Base-by-base conservation (phyloP, 805 yeast species). In the Maudiozyma pseudohumilis region DNA sequence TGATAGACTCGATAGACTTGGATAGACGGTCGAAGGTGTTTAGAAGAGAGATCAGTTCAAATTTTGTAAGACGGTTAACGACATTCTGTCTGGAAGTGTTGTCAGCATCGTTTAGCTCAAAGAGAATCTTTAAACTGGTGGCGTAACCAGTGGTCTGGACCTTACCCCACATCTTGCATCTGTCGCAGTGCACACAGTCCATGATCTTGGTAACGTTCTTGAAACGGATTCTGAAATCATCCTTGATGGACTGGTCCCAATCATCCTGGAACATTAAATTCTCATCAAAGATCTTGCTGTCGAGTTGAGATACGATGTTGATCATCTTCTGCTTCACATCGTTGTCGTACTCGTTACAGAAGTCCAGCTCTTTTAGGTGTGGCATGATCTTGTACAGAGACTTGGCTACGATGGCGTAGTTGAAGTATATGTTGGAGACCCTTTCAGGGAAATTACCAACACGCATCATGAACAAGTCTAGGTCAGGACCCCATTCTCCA, bases 171-270 rank as follows among this genome's bases (percentile, higher is more conserved):
- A 92, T 68, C 52, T 96, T 74, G 60, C 99, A 92, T 55, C 96
- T 72, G 57, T 92, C 98, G 66, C 99, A 92, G 27, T 95, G 96
- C 29, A 92, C 97, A 65, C 99, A 92, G 59, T 89, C 96, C 96
- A 92, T 92, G 31, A 92, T 76, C 35, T 84, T 80, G 16, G 94
- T 79, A 18, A 92, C 94, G 56, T 92, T 92, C 53, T 77, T 79
- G 60, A 92, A 94, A 36, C 94, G 79, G 27, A 72, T 61, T 43
- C 89, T 73, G 64, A 92, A 88, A 50, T 92, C 97, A 45, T 80
- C 79, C 52, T 92, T 92, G 40, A 89, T 69, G 2, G 59, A 63
- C 4, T 57, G 51, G 37, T 54, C 54, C n/a, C 56, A 50, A 26
- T 70, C 68, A 29, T 69, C 72, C 41, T 69, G 53, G 58, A 76